Evolutionary conservation across 805 yeast genomes (phyloP).

Genomic region (Starmerella cellae): DNA sequence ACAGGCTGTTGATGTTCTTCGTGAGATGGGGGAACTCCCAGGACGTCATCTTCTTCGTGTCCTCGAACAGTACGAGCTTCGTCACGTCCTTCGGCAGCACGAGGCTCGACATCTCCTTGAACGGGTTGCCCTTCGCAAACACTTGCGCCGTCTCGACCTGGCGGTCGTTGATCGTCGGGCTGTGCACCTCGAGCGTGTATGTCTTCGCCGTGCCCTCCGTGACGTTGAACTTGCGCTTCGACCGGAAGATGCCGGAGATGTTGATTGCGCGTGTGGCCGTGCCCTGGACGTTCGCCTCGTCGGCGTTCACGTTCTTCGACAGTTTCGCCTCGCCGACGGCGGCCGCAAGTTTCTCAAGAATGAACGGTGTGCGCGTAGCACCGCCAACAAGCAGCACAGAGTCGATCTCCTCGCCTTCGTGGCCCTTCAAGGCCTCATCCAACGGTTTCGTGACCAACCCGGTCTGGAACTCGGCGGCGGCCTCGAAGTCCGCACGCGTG

Average conservation of each 20-base stretch:
- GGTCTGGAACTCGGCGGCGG: constrained; percentile 28
- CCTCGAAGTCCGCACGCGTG: constrained; percentile 76
- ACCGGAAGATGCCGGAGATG: constrained; percentile 52
- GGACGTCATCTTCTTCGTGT: constrained; percentile 27
- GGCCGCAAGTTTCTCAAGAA: constrained; percentile 35
- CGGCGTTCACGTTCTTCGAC: constrained; percentile 82
- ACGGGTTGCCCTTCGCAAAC: constrained; percentile 25
- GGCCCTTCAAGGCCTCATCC: constrained; percentile 35
- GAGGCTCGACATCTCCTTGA: constrained; percentile 24
- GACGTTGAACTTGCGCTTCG: constrained; percentile 42
- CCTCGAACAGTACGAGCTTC: constrained; percentile 30
- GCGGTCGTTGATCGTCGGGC: constrained; percentile 22
- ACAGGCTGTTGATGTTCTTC: constrained; percentile 21
- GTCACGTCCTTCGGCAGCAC: constrained; percentile 20
- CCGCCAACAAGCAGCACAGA: constrained; percentile 75
- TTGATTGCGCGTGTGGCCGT: constrained; percentile 72
- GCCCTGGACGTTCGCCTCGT: constrained; percentile 87
- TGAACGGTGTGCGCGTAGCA: constrained; percentile 76
- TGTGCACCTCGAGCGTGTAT: constrained; percentile 31
- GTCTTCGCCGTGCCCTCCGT: constrained; percentile 42
- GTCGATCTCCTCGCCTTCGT: constrained; percentile 18
- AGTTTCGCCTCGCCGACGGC: constrained; percentile 43
- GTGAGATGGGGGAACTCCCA: constrained; percentile 23
- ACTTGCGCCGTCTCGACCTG: neutral
- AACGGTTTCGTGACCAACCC: constrained; percentile 42